phyloP scores from a whole-genome alignment of 208 protist genomes.

The Trypanosomatidae sp. region DNA sequence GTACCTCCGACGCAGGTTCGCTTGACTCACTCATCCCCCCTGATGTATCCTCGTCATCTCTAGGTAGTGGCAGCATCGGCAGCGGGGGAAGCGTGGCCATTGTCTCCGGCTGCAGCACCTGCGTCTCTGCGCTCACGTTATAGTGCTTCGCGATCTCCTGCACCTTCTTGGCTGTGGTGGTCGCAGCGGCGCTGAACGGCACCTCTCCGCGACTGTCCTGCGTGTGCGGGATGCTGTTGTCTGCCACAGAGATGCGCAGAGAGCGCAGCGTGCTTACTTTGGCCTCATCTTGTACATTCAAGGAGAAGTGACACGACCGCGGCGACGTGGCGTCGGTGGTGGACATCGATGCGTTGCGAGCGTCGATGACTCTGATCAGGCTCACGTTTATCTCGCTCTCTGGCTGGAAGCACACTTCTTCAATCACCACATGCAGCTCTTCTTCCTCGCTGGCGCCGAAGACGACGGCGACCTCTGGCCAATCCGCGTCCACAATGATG shows the following conservation, averaged over 20 bases:
- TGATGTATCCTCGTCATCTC: slow-evolving; percentile 10
- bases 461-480: slow-evolving; percentile 32
- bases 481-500: slow-evolving; percentile 52
- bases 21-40: slow-evolving; percentile 16
- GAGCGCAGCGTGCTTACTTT: slow-evolving; percentile 19
- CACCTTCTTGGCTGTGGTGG: slow-evolving; percentile 20
- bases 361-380: slow-evolving; percentile 14
- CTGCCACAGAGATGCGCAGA: slow-evolving; percentile 23
- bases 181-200: slow-evolving; percentile 10
- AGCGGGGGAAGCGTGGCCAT: slow-evolving; percentile 25
- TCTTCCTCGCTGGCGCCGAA: slow-evolving; percentile 35
- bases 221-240: slow-evolving; percentile 9
- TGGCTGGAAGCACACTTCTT: slow-evolving; percentile 34
- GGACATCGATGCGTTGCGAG: slow-evolving; percentile 6
- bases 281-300: slow-evolving; percentile 10
- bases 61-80: slow-evolving; percentile 10
- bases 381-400: slow-evolving; percentile 24
- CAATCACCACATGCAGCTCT: slow-evolving; percentile 30
- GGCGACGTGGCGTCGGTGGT: background rate
- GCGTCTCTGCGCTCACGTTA: slow-evolving; percentile 25
- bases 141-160: slow-evolving; percentile 25
- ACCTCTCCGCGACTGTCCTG: slow-evolving; percentile 23
- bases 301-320: slow-evolving; percentile 11
- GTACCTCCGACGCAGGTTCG: slow-evolving; percentile 3
- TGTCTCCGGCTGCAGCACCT: slow-evolving; percentile 21